Base-by-base conservation (phyloP, 1,284 basidiomycete genomes). In the Vanrija sp. region DNA sequence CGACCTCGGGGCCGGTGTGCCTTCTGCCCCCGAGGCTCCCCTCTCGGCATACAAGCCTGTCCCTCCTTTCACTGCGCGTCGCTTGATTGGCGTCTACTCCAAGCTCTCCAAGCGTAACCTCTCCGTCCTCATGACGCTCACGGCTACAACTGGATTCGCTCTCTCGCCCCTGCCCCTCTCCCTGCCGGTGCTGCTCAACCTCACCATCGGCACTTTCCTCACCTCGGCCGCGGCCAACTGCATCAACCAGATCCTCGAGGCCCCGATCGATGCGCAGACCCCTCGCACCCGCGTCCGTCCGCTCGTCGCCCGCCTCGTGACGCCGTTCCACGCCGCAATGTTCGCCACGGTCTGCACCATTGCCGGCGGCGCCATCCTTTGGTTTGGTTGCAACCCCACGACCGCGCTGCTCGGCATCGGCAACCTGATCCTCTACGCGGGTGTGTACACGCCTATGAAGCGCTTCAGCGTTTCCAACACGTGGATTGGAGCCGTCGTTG, bases 261-360 rank as follows among this genome's bases (percentile, higher is more conserved):
- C 89, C 4, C 96, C 96, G 0, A 89, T 95, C 59, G 96, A 99
- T 70, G 93, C 96, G 0, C 96, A 99, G 73, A 98, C 98, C 85
- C 82, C 85, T 0, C 84, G 96, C 37, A 99, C 96, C 0, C 83
- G 94, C 16, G 85, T 82, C 45, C 80, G 96, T 22, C 94, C 94
- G 0, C 83, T 99, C n/a, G 92, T 93, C 0, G 83, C 89, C 14
- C 81, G 87, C 31, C 84, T 85, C 8, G 84, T 98, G 52, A 85
- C 85, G 2, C 87, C 92, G 0, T 74, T 88, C 18, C 95, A 98
- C 72, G 94, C 93, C 0, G 81, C 85, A 7, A 79, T 79, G 5
- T 97, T 98, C 63, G 96, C 88, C 0, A 56, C 82, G 0, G 78
- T 77, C 1, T 89, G 89, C 4, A 92, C 89, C 1, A 57, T 88